A percentile compares a stretch with the other conserved stretches of the same genome.
phyloP scores from a whole-genome alignment of 2,329 filamentous ascomycete species.

The Periconia sp. region DNA sequence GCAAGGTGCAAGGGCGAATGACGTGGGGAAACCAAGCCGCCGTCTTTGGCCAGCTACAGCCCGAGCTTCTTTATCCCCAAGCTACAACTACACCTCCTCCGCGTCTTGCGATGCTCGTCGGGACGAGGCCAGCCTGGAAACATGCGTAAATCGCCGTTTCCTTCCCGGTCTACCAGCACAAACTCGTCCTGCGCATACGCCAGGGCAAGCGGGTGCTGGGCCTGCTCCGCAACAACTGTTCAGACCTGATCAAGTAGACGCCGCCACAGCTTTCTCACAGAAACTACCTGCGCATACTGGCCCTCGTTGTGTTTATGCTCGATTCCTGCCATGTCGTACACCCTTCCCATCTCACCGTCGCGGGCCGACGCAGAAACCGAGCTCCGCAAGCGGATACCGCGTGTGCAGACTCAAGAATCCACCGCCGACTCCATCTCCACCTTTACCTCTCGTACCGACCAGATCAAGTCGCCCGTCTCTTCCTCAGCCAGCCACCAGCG shows the following conservation, averaged over 20 bases:
- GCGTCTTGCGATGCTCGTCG: not conserved
- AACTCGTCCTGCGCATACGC: slow-evolving; percentile 14
- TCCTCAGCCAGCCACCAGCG: slow-evolving; percentile 55
- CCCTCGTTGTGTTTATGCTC: too few species aligned
- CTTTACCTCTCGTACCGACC: slow-evolving; percentile 6
- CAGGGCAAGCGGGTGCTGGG: too few species aligned
- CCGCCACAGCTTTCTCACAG: too few species aligned
- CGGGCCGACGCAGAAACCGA: slow-evolving; percentile 32
- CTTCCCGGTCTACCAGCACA: slow-evolving; percentile 1
- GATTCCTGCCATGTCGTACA: slow-evolving; percentile 27
- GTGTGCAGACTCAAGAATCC: slow-evolving; percentile 25
- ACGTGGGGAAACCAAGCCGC: slow-evolving; percentile 24
- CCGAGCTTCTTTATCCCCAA: too few species aligned
- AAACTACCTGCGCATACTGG: too few species aligned
- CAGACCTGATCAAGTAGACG: too few species aligned
- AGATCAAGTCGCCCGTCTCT: slow-evolving; percentile 20
- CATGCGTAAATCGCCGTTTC: slow-evolving; percentile 24
- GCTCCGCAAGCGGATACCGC: slow-evolving; percentile 33
- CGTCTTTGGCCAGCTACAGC: not conserved
- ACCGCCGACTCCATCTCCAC: slow-evolving; percentile 24
- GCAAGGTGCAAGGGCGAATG: slow-evolving; percentile 24
- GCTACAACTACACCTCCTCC: slow-evolving; percentile 2
- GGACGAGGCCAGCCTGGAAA: slow-evolving; percentile 13
- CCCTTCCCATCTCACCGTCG: slow-evolving; percentile 22
- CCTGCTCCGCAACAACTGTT: too few species aligned